These are phyloP conservation scores for Cladosporium halotolerans DNA, from an alignment of 2,329 filamentous ascomycete species.

Conservation along the genomic window DNA sequence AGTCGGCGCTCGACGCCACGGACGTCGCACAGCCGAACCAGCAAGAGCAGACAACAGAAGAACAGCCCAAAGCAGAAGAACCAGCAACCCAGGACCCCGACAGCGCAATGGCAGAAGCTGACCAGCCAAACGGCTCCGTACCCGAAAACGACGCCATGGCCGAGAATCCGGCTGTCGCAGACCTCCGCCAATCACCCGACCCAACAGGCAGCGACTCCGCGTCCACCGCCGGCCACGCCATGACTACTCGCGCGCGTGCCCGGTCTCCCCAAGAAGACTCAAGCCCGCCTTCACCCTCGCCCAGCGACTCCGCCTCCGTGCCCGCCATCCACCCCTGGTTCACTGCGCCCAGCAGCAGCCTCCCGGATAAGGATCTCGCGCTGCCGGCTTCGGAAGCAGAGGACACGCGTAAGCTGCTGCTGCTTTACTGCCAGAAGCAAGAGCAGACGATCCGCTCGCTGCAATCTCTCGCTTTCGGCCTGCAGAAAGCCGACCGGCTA, in stretches of 20 bases:
- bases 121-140: neutral
- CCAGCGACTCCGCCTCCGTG: conserved; percentile 36
- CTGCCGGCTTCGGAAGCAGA: conserved; percentile 70
- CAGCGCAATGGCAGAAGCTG: conserved; percentile 9
- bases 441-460: conserved; percentile 73
- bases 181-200: conserved; percentile 11
- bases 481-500: conserved; percentile 66
- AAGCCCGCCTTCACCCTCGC: conserved; percentile 34
- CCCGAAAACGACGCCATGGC: neutral
- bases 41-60: neutral
- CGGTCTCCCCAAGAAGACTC: conserved; percentile 29
- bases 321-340: conserved; percentile 71
- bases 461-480: conserved; percentile 60
- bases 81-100: conserved; percentile 1
- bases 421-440: conserved; percentile 77
- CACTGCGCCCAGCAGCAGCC: conserved; percentile 54
- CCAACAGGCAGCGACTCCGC: conserved; percentile 33
- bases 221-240: conserved; percentile 42
- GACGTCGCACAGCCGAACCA: neutral
- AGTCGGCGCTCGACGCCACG: conserved; percentile 13
- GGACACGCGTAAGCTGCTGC: conserved; percentile 65
- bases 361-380: conserved; percentile 63
- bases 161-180: conserved; percentile 8
- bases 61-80: neutral
- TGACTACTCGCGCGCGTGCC: conserved; percentile 51